Percentiles rank a stretch among this genome's conserved stretches.
phyloP scores from a whole-genome alignment of 129 eudicot genomes.

The Calendula officinalis region DNA sequence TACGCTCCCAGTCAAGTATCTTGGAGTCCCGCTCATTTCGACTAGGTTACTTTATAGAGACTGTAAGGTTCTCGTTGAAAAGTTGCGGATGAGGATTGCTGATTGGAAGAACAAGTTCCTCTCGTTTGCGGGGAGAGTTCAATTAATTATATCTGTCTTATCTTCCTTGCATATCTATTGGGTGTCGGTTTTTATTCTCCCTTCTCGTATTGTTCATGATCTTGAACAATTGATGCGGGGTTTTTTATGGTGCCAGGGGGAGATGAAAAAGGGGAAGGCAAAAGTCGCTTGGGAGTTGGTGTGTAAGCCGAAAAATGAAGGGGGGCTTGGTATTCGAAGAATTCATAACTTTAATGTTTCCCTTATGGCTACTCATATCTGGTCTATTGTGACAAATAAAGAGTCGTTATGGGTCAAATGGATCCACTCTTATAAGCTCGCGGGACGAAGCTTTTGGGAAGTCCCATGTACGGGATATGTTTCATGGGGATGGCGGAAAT shows the following conservation, averaged over 20 bases:
- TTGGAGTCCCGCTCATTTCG: neutral
- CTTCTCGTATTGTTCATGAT: neutral
- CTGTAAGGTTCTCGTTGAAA: neutral
- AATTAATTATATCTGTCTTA: neutral
- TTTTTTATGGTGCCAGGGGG: neutral
- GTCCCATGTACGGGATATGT: no score
- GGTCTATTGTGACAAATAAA: no score
- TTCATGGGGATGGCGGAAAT: no score
- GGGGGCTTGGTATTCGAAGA: no score
- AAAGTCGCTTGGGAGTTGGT: neutral
- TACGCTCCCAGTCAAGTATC: neutral
- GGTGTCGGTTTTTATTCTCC: neutral
- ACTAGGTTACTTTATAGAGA: neutral
- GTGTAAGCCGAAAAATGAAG: no score
- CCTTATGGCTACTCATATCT: no score
- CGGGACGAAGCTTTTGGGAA: no score
- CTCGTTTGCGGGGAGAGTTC: neutral
- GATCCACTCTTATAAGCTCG: no score
- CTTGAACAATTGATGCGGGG: neutral
- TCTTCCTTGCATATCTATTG: neutral
- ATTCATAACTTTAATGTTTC: no score
- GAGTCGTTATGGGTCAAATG: no score
- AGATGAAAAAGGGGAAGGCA: neutral
- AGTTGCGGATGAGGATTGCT: neutral
- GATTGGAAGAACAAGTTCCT: no score